Conservation (phyloP, 108 stramenopile genomes). For the Bacterosira constricta region DNA sequence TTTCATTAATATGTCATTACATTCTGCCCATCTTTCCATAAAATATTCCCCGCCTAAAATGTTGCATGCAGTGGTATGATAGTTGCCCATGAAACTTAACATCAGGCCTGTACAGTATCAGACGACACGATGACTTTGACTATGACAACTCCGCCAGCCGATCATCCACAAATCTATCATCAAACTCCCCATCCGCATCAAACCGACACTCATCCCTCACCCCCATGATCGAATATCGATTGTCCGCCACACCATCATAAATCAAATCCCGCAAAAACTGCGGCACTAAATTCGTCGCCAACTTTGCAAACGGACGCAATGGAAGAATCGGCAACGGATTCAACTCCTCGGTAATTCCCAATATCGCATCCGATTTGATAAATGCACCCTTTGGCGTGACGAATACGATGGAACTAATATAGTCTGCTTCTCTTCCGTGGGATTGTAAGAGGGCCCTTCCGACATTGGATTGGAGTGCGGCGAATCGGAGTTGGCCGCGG, state of each 20-base stretch:
- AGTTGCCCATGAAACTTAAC: too few species aligned
- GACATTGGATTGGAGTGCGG: slow-evolving; percentile 74
- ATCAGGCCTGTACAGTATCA: too few species aligned
- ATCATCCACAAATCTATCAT: slow-evolving; percentile 67
- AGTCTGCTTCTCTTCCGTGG: slow-evolving; percentile 66
- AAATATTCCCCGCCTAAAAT: too few species aligned
- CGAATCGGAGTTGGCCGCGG: slow-evolving; percentile 65
- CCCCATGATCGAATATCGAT: slow-evolving; percentile 79
- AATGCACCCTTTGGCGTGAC: slow-evolving; percentile 63
- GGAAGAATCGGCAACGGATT: slow-evolving; percentile 57
- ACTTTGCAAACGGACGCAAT: slow-evolving; percentile 40
- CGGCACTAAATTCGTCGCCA: slow-evolving; percentile 57
- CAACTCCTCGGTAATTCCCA: slow-evolving; percentile 67
- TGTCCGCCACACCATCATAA: slow-evolving; percentile 82
- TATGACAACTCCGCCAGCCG: slow-evolving; percentile 36
- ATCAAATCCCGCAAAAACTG: slow-evolving; percentile 67
- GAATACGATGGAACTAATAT: slow-evolving; percentile 79
- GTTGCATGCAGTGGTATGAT: too few species aligned
- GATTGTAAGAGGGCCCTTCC: slow-evolving; percentile 61
- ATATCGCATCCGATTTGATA: slow-evolving; percentile 71
- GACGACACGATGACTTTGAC: too few species aligned
- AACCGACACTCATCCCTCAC: slow-evolving; percentile 59
- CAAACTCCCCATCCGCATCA: slow-evolving; percentile 68
- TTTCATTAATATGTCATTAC: too few species aligned
- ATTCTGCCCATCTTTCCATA: too few species aligned